These are phyloP conservation scores for Huntiella decipiens DNA, from an alignment of 2,329 filamentous ascomycete species.

Conservation along the genomic window DNA sequence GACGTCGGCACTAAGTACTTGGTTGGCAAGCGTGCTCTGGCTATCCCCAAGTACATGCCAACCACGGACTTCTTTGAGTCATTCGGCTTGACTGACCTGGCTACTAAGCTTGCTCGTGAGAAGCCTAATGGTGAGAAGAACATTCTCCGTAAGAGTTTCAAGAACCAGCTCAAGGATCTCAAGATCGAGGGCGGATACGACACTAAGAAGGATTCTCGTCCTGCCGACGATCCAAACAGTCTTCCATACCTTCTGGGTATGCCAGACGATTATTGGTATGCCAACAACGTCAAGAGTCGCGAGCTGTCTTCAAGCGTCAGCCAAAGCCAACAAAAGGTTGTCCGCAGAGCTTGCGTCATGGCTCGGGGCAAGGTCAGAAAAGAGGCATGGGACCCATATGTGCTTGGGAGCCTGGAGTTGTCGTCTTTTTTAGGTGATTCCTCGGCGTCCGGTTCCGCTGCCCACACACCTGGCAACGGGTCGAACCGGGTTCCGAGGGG, in stretches of 20 bases:
- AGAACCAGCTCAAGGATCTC: constrained; percentile 46
- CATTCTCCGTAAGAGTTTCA: constrained; percentile 47
- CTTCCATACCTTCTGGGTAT: constrained; percentile 31
- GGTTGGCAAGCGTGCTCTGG: constrained; percentile 28
- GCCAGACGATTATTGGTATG: constrained; percentile 39
- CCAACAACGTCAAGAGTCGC: constrained; percentile 32
- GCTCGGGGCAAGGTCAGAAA: constrained; percentile 24
- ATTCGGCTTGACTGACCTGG: constrained; percentile 36
- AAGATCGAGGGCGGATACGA: constrained; percentile 45
- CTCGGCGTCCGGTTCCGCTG: constrained; percentile 3
- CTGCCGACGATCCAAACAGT: constrained; percentile 23
- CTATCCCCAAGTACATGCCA: constrained; percentile 6
- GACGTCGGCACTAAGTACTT: constrained; percentile 50
- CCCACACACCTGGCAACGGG: constrained; percentile 6
- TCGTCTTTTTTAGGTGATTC: constrained; percentile 3
- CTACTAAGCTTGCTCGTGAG: constrained; percentile 41
- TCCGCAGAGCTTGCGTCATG: constrained; percentile 37
- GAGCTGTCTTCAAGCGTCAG: constrained; percentile 36
- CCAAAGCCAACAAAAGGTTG: constrained; percentile 22
- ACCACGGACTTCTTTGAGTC: constrained; percentile 40
- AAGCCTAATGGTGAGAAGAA: constrained; percentile 50
- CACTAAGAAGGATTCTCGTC: constrained; percentile 34
- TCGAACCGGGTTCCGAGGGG: constrained; percentile 1
- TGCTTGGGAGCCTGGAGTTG: constrained; percentile 10
- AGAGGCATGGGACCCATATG: constrained; percentile 13